Conservation (phyloP, 108 stramenopile genomes). For the Chaetoceros muelleri region DNA sequence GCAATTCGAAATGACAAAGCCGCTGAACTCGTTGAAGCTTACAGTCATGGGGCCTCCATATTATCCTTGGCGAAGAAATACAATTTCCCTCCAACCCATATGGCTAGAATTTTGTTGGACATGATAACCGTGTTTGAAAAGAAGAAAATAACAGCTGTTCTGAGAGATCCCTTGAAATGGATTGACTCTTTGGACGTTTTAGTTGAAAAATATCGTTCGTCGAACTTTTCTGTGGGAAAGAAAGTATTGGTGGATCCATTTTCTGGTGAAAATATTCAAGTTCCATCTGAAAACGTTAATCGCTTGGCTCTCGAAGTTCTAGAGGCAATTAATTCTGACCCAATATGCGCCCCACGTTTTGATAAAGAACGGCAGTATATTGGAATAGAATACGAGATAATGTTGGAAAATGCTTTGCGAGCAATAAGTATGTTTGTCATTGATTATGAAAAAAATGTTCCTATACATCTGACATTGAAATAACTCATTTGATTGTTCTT, state of each 20-base stretch:
- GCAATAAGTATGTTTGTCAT: constrained; percentile 33
- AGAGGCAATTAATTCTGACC: constrained; percentile 53
- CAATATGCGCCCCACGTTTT: constrained; percentile 59
- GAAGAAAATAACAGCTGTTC: constrained; percentile 40
- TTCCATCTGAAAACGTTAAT: constrained; percentile 6
- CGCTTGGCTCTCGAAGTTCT: constrained; percentile 53
- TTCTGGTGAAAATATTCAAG: constrained; percentile 1
- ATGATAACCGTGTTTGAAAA: constrained; percentile 22
- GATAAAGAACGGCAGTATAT: constrained; percentile 48
- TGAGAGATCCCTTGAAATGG: constrained; percentile 40
- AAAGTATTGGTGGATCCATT: not conserved
- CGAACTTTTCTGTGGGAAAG: not conserved
- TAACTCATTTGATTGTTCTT: not conserved
- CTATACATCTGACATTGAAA: not conserved
- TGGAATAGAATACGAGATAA: constrained; percentile 68
- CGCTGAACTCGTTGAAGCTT: constrained; percentile 19
- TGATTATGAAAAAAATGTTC: not conserved
- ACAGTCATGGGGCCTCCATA: constrained; percentile 41
- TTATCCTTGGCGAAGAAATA: constrained; percentile 33
- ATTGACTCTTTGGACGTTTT: constrained; percentile 20
- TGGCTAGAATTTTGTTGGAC: constrained; percentile 60
- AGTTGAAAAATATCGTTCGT: not conserved
- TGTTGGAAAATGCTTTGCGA: constrained; percentile 42
- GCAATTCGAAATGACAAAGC: constrained; percentile 17
- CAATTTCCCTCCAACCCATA: constrained; percentile 52